A percentile compares a stretch with the other conserved stretches of the same genome.
These are phyloP conservation scores for Hyaloscypha finlandica DNA, from an alignment of 495 filamentous ascomycete species.

Conservation along the genomic window DNA sequence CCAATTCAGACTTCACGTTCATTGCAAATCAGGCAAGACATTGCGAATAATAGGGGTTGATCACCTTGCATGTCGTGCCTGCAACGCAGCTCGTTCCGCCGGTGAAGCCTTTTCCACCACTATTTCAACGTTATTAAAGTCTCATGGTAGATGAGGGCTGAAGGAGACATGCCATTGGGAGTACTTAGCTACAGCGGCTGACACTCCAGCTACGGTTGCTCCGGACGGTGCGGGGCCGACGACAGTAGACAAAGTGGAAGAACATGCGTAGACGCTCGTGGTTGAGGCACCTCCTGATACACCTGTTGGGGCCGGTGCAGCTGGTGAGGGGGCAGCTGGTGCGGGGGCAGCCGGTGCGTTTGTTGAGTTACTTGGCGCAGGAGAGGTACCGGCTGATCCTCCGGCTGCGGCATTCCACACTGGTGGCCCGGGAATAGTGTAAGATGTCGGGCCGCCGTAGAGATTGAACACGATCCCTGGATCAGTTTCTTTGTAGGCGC, in stretches of 20 bases:
- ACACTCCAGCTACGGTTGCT: neutral
- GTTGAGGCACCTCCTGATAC: neutral
- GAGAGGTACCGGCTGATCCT: conserved; percentile 13
- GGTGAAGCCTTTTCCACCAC: conserved; percentile 36
- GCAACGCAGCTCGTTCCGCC: conserved; percentile 35
- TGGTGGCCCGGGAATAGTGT: conserved; percentile 44
- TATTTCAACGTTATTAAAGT: neutral
- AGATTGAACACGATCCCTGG: conserved; percentile 55
- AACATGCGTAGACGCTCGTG: neutral
- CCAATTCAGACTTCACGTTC: neutral
- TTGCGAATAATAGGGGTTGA: conserved; percentile 40
- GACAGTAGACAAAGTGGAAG: neutral
- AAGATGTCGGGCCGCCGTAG: conserved; percentile 38
- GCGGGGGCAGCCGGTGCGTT: neutral
- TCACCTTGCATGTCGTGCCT: conserved; percentile 34
- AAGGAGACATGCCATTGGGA: conserved; percentile 28
- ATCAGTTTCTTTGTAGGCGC: conserved; percentile 49
- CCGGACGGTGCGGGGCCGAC: neutral
- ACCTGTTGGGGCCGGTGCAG: neutral
- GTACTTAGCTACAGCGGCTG: conserved; percentile 25
- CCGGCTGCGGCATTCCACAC: conserved; percentile 31
- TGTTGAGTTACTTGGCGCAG: conserved; percentile 9
- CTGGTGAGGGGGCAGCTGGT: conserved; percentile 7
- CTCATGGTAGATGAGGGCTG: neutral
- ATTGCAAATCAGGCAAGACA: conserved; percentile 19